Base-by-base conservation (phyloP, 257 asterid genomes). In the Plantago ovata region DNA sequence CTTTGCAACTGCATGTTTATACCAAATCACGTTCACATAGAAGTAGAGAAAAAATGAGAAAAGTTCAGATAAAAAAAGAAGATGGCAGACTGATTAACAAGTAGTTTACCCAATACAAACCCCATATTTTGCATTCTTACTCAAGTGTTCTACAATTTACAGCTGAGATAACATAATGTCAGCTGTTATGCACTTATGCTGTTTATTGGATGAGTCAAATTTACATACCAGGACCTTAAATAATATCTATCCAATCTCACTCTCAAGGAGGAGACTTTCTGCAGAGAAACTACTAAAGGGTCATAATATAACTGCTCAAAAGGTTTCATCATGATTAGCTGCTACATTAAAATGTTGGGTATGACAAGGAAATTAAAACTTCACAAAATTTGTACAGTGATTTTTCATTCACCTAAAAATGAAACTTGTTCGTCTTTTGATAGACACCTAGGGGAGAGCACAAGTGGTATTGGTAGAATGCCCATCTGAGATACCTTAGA, bases 1-100 rank as follows among this genome's bases (percentile, higher is more conserved):
- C 75, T 76, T 93, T 58, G 96, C 94, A 78, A 93, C 99, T 93
- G 92, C 78, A 72, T 58, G 16, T 62, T 28, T 47, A 49, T 28
- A 73, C 41, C 56, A 68, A 36, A 70, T 3, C 36, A 36, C 58
- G n/a, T 55, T 72, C 38, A 58, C 59, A 47, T 43, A 60, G 6
- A 22, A 43, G n/a, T 28, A 13, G 43, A 36, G 42, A 53, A 52
- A 3, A 50, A 36, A 22, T 50, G 38, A 32, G n/a, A 28, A 1
- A 28, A 28, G 36, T 28, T n/a, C n/a, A n/a, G n/a, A n/a, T n/a
- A n/a, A n/a, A n/a, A n/a, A n/a, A n/a, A 50, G 21, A 22, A 14
- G 56, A 50, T 49, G 23, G 23, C 54, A 49, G 21, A 16, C 10
- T 50, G 56, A 50, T 19, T 22, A 16, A 10, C 28, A 49, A 23